phyloP scores from a whole-genome alignment of 306 rosid species.

The Abrus precatorius region DNA sequence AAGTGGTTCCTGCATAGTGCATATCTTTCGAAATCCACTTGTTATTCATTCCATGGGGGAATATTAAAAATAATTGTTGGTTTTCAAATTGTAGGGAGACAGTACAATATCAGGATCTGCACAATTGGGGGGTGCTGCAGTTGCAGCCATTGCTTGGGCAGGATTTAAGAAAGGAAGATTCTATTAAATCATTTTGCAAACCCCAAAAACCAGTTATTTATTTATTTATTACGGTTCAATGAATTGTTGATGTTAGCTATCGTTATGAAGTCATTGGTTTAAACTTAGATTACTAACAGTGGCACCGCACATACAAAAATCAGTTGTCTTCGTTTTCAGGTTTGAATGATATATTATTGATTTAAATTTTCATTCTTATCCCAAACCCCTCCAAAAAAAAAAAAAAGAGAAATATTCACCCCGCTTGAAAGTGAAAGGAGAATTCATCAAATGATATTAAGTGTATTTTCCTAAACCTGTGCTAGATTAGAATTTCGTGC shows the following conservation, averaged over 20 bases:
- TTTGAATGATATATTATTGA: constrained; percentile 5
- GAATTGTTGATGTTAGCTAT: constrained; percentile 23
- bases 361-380: too few relatives aligned
- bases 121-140: constrained; percentile 90
- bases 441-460: too few relatives aligned
- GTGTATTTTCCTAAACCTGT: too few relatives aligned
- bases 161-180: constrained; percentile 76
- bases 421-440: too few relatives aligned
- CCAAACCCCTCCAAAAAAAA: too few relatives aligned
- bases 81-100: constrained; percentile 67
- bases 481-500: too few relatives aligned
- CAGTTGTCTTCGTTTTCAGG: neutral
- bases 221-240: neutral
- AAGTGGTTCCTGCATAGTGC: neutral
- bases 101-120: constrained; percentile 75
- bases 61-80: constrained; percentile 13
- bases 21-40: constrained; percentile 24
- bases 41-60: constrained; percentile 18
- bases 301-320: neutral
- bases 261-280: neutral
- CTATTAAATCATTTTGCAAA: constrained; percentile 50
- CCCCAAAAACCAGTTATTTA: constrained; percentile 15
- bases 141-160: constrained; percentile 89
- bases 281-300: constrained; percentile 4
- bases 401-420: too few relatives aligned